Evolutionary conservation across 108 stramenopile species (phyloP).

Genomic region (Cyclotella atomus): DNA sequence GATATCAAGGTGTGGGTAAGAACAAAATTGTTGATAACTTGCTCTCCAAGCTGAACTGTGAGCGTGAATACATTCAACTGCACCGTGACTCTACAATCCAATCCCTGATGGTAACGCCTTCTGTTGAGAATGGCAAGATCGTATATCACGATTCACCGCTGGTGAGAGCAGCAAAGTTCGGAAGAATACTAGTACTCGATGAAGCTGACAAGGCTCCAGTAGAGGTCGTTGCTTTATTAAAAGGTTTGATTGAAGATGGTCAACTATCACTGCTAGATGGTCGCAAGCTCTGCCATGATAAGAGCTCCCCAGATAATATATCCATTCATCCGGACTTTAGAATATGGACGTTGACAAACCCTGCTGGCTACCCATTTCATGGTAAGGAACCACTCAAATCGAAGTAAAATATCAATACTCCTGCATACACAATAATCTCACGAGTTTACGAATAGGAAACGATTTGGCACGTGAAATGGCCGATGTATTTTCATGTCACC

Average conservation of each 20-base stretch:
- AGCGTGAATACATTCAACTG: conserved; percentile 93
- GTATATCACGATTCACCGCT: conserved; percentile 85
- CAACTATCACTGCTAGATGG: conserved; percentile 85
- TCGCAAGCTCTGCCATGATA: conserved; percentile 42
- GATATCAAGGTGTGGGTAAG: conserved; percentile 94
- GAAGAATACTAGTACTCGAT: conserved; percentile 84
- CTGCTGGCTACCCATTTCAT: conserved; percentile 89
- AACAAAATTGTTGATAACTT: conserved; percentile 84
- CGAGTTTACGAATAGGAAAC: conserved; percentile 63
- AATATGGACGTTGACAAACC: conserved; percentile 86
- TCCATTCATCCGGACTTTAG: conserved; percentile 79
- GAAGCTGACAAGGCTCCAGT: conserved; percentile 95
- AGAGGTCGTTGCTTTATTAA: conserved; percentile 86
- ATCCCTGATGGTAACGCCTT: conserved; percentile 64
- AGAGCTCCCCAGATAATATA: conserved; percentile 43
- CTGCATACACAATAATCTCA: too few species aligned
- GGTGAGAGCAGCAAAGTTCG: conserved; percentile 74
- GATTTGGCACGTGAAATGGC: conserved; percentile 76
- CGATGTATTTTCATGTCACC: conserved; percentile 76
- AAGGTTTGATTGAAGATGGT: conserved; percentile 89
- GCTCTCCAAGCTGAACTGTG: conserved; percentile 60
- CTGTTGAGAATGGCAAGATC: conserved; percentile 74
- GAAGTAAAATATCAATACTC: background rate
- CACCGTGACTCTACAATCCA: conserved; percentile 91
- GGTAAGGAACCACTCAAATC: conserved; percentile 42